A percentile compares a stretch with the other conserved stretches of the same genome.
phyloP scores from a whole-genome alignment of 176 grass and related monocot species.

The Cocos nucifera region DNA sequence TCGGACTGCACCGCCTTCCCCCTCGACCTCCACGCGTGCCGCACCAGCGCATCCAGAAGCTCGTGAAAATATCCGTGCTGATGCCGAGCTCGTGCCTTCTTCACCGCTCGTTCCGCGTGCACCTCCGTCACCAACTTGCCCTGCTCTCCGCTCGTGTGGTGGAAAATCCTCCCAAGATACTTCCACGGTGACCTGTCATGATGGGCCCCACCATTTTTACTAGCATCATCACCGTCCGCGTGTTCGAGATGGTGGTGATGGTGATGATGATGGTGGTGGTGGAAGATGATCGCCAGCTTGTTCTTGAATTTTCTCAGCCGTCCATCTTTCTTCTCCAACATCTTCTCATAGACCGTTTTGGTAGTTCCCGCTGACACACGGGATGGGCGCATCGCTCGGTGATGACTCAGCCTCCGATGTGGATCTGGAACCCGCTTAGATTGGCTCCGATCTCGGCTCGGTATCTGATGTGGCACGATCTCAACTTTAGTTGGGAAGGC shows the following conservation, averaged over 20 bases:
- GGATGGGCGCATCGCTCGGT: neutral
- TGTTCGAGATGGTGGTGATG: conserved; percentile 27
- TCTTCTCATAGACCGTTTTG: neutral
- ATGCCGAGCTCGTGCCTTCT: neutral
- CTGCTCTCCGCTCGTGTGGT: neutral
- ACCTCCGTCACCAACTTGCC: too few species aligned
- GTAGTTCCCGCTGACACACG: neutral
- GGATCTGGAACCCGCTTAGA: too few species aligned
- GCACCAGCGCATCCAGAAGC: conserved; percentile 28
- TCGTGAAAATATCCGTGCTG: conserved; percentile 13
- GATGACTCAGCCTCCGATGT: too few species aligned
- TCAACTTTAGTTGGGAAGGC: too few species aligned
- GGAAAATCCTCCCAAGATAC: conserved; percentile 26
- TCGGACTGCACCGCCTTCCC: neutral
- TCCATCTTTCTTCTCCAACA: conserved; percentile 20
- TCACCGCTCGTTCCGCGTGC: neutral
- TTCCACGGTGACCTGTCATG: conserved; percentile 30
- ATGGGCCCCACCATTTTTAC: neutral
- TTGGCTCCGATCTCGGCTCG: too few species aligned
- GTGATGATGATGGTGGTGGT: conserved; percentile 53
- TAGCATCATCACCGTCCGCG: neutral
- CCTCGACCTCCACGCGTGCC: conserved; percentile 20
- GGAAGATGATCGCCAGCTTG: conserved; percentile 44
- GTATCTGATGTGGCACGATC: too few species aligned
- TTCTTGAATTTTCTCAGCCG: conserved; percentile 36